Percentiles rank a stretch among this genome's conserved stretches.
These are phyloP conservation scores for Arthroderma sp. DNA, from an alignment of 2,329 filamentous ascomycete species.

Conservation along the genomic window DNA sequence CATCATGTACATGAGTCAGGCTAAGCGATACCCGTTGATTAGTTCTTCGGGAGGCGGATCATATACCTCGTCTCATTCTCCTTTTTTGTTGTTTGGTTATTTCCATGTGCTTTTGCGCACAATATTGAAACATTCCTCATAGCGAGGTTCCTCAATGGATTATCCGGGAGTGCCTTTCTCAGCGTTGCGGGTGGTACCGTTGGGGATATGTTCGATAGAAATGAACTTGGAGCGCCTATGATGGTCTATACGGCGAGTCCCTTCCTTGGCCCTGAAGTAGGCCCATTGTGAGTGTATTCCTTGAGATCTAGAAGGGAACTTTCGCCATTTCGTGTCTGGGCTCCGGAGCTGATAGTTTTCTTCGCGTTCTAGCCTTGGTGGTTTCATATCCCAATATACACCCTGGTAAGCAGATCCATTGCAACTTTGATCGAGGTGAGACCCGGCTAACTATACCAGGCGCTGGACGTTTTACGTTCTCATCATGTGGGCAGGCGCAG, in stretches of 20 bases:
- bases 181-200: constrained; percentile 38
- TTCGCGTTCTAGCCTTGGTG: constrained; percentile 41
- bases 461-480: constrained; percentile 76
- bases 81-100: constrained; percentile 41
- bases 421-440: neutral
- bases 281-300: constrained; percentile 16
- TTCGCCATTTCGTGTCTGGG: too few relatives aligned
- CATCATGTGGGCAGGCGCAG: constrained; percentile 62
- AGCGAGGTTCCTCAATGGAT: constrained; percentile 40
- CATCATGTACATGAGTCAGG: too few relatives aligned
- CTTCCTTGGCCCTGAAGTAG: constrained; percentile 38
- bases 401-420: constrained; percentile 39
- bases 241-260: constrained; percentile 33
- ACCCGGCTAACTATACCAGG: constrained; percentile 21
- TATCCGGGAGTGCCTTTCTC: constrained; percentile 39
- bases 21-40: too few relatives aligned
- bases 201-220: constrained; percentile 32
- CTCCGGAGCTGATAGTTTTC: too few relatives aligned
- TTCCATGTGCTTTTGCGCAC: constrained; percentile 41
- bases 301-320: too few relatives aligned
- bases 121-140: constrained; percentile 43
- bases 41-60: constrained; percentile 33
- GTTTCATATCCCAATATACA: constrained; percentile 66
- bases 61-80: constrained; percentile 38
- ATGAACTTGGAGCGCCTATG: constrained; percentile 35